Base-by-base conservation (phyloP, 331 rosid genomes). In the Quercus phellos region DNA sequence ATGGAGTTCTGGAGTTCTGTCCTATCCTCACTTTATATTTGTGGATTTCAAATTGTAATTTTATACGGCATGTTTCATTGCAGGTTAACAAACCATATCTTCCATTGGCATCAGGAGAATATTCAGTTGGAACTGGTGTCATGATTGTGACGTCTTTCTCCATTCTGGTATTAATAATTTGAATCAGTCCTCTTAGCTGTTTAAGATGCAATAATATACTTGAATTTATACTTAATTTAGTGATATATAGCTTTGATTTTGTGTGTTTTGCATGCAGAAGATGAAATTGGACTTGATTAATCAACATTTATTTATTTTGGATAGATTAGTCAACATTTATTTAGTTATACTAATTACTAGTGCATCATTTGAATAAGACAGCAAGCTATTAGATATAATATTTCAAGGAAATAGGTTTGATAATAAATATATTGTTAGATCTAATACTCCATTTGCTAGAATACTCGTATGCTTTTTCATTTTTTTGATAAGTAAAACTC, bases 21-120 rank as follows among this genome's bases (percentile, higher is more conserved):
- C 32, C 69, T 63, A n/a, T 14, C 19, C 22, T 19, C 42, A 27
- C 43, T 63, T 14, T 16, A 24, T 7, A 42, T 78, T 27, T 51
- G 17, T 55, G 73, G 77, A 74, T 53, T 55, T 78, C 76, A 78
- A 30, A 77, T 43, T 80, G 51, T 55, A 70, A 67, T 63, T 66
- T 50, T 26, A 34, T 81, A 30, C 75, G 70, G 46, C 73, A 51
- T 84, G 51, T 78, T 80, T 55, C 12, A 6, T 70, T 85, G 85
- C 93, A 95, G 98, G 89, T 92, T 77, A 95, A 95, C 90, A 95
- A 95, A 88, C 96, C 97, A 56, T 90, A 94, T 90, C 99, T 92
- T 84, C 99, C 99, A 56, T 80, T 94, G 83, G 99, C 98, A 79
- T 94, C 99, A 1, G 98, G 99, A 68, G 99, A 94, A 78, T 94